Base-by-base conservation (phyloP, 2,329 filamentous ascomycete genomes). In the Neofusicoccum laricinum region DNA sequence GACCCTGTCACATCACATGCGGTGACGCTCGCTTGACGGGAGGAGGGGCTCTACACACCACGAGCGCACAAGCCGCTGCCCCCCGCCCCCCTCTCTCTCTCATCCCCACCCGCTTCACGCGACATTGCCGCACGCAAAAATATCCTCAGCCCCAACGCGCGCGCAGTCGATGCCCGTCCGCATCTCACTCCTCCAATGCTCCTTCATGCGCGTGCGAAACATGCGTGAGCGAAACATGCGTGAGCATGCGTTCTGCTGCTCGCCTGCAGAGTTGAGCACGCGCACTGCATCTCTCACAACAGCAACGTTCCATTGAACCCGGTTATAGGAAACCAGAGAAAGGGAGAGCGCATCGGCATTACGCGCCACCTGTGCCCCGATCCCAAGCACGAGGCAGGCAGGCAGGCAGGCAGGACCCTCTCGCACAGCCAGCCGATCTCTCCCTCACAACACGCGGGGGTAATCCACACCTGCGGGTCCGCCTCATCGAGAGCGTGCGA, bases 151-250 rank as follows among this genome's bases (percentile, higher is more conserved):
- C 50, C 32, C 50, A 14, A 19, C 21, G 36, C 38, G 40, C 40
- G 53, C 41, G 15, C 19, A 57, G 36, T 30, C 51, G 36, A 41
- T 57, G 19, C 34, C 19, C 14, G 5, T 36, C 34, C 34, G 30
- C 19, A 49, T 30, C 45, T 49, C 45, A 15, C 21, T n/a, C 21
- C 46, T 49, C 43, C n/a, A 8, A 38, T 41, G 34, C 50, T 41
- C 53, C 21, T 59, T 59, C 25, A 59, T 59, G 55, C 55, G 55
- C 55, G 55, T 46, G 55, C 55, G 55, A 59, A 59, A 46, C 55
- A 46, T 59, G 40, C 8, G 55, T 40, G 55, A 59, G 34, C 55
- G 55, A 59, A 59, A 46, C 55, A 46, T 59, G 40, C 8, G 55
- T 40, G 55, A 59, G 34, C 55, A 40, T 59, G 55, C 55, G 48